A percentile compares a stretch with the other conserved stretches of the same genome.
Conservation (phyloP, 805 yeast genomes). For the Candida maesae region DNA sequence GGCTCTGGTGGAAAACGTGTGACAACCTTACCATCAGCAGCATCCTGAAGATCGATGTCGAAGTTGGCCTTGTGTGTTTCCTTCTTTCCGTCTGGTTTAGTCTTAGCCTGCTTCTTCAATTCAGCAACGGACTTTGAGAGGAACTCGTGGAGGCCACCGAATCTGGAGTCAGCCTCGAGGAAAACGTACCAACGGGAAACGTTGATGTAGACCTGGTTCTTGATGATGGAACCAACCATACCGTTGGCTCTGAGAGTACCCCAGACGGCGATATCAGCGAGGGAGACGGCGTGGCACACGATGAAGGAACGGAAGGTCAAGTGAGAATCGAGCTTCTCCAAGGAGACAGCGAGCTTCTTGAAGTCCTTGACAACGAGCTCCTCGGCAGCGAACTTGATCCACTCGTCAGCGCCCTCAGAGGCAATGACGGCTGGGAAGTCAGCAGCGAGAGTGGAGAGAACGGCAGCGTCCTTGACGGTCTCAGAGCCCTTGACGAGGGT, state of each 20-base stretch:
- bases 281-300: conserved; percentile 59
- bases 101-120: conserved; percentile 64
- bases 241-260: conserved; percentile 92
- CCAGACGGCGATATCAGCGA: conserved; percentile 89
- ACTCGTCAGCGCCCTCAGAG: conserved; percentile 42
- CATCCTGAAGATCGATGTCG: conserved; percentile 89
- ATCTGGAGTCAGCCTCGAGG: conserved; percentile 61
- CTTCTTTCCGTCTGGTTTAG: conserved; percentile 44
- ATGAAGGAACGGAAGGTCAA: conserved; percentile 82
- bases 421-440: conserved; percentile 45
- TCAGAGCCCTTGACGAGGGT: conserved; percentile 44
- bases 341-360: conserved; percentile 71
- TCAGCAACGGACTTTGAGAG: conserved; percentile 69
- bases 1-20: conserved; percentile 99
- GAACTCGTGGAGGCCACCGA: conserved; percentile 66
- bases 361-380: conserved; percentile 81
- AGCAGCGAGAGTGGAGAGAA: conserved; percentile 47
- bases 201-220: conserved; percentile 78
- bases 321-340: conserved; percentile 78
- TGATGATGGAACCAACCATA: conserved; percentile 85
- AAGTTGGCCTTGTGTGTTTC: conserved; percentile 92
- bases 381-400: conserved; percentile 60
- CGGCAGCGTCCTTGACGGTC: conserved; percentile 38
- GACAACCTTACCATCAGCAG: conserved; percentile 91
- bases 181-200: conserved; percentile 91